These are phyloP conservation scores for Paramecium biaurelia DNA, from an alignment of 73 alveolate genomes.

Conservation along the genomic window DNA sequence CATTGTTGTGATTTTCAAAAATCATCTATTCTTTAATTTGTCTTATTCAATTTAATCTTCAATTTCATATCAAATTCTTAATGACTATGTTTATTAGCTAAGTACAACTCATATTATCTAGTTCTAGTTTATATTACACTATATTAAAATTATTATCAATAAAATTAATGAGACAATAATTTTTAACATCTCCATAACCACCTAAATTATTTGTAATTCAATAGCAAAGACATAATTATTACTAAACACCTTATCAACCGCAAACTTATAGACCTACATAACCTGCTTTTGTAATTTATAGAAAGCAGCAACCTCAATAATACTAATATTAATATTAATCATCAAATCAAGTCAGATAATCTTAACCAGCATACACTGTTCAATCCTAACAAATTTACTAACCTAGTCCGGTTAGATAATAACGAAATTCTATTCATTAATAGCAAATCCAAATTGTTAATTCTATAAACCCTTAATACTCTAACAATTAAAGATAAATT, in stretches of 20 bases:
- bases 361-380: not conserved
- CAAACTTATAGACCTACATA: not conserved
- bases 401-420: conserved; percentile 1
- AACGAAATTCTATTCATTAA: not conserved
- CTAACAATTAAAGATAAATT: not conserved
- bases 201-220: not conserved
- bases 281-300: not conserved
- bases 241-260: not conserved
- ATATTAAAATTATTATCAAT: not conserved
- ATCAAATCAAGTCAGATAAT: not conserved
- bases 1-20: too few relatives aligned
- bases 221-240: not conserved
- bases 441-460: not conserved
- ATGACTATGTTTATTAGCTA: too few relatives aligned
- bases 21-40: too few relatives aligned
- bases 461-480: not conserved
- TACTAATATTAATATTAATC: not conserved
- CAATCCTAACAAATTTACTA: not conserved
- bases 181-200: not conserved
- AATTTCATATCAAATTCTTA: too few relatives aligned
- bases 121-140: not conserved
- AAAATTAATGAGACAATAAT: not conserved
- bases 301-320: not conserved
- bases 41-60: too few relatives aligned
- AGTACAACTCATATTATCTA: too few relatives aligned